Percentiles rank a stretch among this genome's conserved stretches.
phyloP scores from a whole-genome alignment of 1,284 basidiomycete species.

The Grifola frondosa region DNA sequence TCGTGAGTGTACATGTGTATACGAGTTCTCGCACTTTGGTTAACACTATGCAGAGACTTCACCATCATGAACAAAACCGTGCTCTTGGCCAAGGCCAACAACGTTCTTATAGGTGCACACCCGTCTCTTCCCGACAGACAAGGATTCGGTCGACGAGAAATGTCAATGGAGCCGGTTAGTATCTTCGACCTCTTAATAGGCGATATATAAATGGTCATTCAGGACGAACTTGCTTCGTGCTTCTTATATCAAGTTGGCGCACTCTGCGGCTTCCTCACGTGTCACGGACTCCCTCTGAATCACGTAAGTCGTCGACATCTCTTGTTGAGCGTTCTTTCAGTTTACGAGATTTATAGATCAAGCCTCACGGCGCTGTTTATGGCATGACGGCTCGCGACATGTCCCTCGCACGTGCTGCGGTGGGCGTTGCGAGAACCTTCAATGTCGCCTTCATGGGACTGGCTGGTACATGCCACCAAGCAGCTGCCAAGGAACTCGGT shows the following conservation, averaged over 20 bases:
- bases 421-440: conserved; percentile 51
- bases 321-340: not conserved
- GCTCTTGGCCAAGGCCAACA: conserved; percentile 48
- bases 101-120: conserved; percentile 57
- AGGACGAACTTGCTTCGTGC: conserved; percentile 58
- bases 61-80: conserved; percentile 63
- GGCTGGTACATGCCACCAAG: conserved; percentile 58
- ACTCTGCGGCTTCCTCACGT: conserved; percentile 52
- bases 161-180: conserved; percentile 54
- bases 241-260: conserved; percentile 66
- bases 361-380: conserved; percentile 59
- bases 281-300: conserved; percentile 47
- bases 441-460: conserved; percentile 57
- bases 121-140: conserved; percentile 63
- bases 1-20: conserved; percentile 38
- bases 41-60: conserved; percentile 46
- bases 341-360: conserved; percentile 38
- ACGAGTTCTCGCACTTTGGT: not conserved
- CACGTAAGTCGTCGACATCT: conserved; percentile 40
- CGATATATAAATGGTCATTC: not conserved
- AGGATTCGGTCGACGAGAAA: conserved; percentile 63
- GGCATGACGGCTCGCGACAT: conserved; percentile 53
- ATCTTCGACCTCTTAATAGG: not conserved
- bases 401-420: conserved; percentile 49
- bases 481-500: conserved; percentile 48